Conservation (phyloP, 1,139 yeast genomes). For the Saccharomyces hybrid region DNA sequence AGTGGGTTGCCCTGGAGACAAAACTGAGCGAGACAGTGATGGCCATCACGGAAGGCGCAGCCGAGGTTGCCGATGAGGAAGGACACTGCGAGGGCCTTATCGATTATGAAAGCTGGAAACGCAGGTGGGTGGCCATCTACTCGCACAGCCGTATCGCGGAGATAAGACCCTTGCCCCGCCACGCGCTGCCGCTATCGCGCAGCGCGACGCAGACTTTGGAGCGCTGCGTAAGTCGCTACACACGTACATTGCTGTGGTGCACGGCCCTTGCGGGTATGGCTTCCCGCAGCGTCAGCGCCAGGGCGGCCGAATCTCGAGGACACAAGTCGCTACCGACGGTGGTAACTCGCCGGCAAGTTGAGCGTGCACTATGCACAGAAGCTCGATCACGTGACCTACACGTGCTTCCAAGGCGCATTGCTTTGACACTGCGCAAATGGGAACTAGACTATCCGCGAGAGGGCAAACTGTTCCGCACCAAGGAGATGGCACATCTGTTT, state of each 20-base stretch:
- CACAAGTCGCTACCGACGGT: constrained; percentile 18
- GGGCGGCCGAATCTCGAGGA: constrained; percentile 11
- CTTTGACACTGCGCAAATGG: constrained; percentile 21
- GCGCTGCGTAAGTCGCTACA: constrained; percentile 12
- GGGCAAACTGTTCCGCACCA: constrained; percentile 23
- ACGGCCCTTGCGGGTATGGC: constrained; percentile 10
- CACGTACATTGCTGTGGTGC: constrained; percentile 16
- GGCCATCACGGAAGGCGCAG: constrained; percentile 2
- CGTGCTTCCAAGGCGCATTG: constrained; percentile 8
- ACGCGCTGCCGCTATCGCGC: constrained; percentile 12
- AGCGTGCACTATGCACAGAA: not conserved
- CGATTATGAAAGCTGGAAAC: constrained; percentile 22
- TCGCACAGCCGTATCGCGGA: constrained; percentile 18
- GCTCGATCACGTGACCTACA: not conserved
- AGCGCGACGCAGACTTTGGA: constrained; percentile 11
- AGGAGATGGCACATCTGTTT: constrained; percentile 10
- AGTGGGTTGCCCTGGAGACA: constrained; percentile 24
- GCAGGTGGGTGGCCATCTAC: constrained; percentile 25
- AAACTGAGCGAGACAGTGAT: constrained; percentile 11
- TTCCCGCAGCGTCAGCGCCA: not conserved
- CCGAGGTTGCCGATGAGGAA: not conserved
- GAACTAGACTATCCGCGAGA: constrained; percentile 13
- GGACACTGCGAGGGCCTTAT: constrained; percentile 10
- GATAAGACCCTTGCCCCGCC: constrained; percentile 11
- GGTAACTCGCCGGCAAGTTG: constrained; percentile 13